phyloP scores from a whole-genome alignment of 2,329 filamentous ascomycete species.

The Phaeosphaeriaceae sp. region DNA sequence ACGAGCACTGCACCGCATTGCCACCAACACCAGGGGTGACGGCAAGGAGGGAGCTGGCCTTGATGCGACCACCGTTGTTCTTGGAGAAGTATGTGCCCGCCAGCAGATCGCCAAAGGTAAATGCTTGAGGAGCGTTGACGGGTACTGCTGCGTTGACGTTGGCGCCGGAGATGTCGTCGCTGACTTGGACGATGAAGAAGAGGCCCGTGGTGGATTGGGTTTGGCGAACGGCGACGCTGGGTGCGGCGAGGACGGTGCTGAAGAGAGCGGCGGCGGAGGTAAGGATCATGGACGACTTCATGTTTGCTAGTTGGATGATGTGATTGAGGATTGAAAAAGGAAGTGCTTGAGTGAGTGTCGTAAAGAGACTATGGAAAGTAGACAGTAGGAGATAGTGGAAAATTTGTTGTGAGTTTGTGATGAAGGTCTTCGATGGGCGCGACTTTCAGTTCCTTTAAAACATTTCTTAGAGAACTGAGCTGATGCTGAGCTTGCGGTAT shows the following conservation, averaged over 20 bases:
- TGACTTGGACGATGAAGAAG: not conserved
- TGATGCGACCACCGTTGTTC: not conserved
- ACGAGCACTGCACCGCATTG: not conserved
- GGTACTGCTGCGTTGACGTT: not conserved
- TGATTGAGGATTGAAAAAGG: not conserved
- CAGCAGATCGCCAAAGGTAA: not conserved
- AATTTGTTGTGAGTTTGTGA: not conserved
- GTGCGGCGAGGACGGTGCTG: not conserved
- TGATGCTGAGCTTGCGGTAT: not conserved
- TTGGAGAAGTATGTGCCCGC: not conserved
- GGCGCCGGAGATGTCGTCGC: not conserved
- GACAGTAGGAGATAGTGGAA: not conserved
- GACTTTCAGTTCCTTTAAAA: not conserved
- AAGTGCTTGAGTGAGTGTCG: not conserved
- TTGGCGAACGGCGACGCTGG: not conserved
- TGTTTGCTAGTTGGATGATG: not conserved
- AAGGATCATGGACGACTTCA: not conserved
- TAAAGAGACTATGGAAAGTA: not conserved
- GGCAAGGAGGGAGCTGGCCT: not conserved
- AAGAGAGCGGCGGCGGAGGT: not conserved
- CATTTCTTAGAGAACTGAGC: not conserved
- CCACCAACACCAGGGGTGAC: not conserved
- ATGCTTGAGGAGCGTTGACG: not conserved
- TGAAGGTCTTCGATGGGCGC: not conserved
- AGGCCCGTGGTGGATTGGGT: not conserved